phyloP scores from a whole-genome alignment of 2,329 filamentous ascomycete genomes.

The Cryphonectria naterciae region DNA sequence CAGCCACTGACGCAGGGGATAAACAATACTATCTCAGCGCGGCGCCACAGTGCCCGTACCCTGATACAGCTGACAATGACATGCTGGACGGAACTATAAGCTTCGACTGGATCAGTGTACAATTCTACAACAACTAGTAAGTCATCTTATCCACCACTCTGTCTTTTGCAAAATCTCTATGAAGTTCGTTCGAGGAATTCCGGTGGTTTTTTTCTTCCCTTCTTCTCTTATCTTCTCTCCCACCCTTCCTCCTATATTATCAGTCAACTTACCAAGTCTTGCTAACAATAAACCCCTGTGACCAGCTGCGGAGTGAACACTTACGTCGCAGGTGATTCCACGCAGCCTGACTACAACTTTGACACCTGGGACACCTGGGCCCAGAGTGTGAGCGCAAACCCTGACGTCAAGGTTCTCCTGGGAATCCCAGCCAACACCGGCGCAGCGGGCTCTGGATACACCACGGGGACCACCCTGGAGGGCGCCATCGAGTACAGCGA shows the following conservation, averaged over 20 bases:
- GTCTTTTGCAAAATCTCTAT: neutral
- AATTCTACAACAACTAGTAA: slow-evolving; percentile 70
- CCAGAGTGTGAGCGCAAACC: slow-evolving; percentile 58
- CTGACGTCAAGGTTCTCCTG: slow-evolving; percentile 62
- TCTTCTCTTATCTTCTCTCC: no score
- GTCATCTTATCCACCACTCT: slow-evolving; percentile 9
- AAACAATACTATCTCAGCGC: slow-evolving; percentile 65
- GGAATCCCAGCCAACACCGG: slow-evolving; percentile 61
- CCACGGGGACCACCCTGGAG: slow-evolving; percentile 49
- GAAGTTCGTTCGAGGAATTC: neutral
- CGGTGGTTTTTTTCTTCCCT: neutral
- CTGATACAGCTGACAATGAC: slow-evolving; percentile 61
- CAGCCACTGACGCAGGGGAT: slow-evolving; percentile 48
- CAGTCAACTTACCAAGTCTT: neutral
- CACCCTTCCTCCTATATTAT: neutral
- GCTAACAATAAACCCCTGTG: neutral
- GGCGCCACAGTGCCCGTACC: slow-evolving; percentile 70
- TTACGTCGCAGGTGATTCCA: slow-evolving; percentile 48
- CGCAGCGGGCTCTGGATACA: slow-evolving; percentile 62
- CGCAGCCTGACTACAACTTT: slow-evolving; percentile 64
- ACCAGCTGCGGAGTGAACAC: slow-evolving; percentile 56
- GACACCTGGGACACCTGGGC: slow-evolving; percentile 70
- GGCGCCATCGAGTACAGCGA: slow-evolving; percentile 58
- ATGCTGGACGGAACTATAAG: slow-evolving; percentile 58
- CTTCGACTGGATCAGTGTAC: slow-evolving; percentile 65